A percentile compares a stretch with the other conserved stretches of the same genome.
Conservation (phyloP, 2,329 filamentous ascomycete genomes). For the Venturiaceae sp. region DNA sequence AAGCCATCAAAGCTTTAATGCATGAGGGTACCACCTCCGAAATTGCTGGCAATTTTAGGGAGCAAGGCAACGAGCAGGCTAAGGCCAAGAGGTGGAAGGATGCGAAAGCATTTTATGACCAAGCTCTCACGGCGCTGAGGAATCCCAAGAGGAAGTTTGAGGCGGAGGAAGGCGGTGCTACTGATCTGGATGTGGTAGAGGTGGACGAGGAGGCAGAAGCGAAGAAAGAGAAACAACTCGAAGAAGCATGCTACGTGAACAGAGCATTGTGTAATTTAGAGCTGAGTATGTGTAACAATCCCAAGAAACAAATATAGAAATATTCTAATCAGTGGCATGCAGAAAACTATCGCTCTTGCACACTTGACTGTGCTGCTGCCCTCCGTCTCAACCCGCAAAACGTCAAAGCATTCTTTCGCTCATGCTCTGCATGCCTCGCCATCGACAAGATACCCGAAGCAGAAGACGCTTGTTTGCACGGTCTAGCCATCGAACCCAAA, state of each 20-base stretch:
- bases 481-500: slow-evolving; percentile 58
- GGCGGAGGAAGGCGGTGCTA: slow-evolving; percentile 25
- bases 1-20: slow-evolving; percentile 79
- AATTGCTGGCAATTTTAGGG: slow-evolving; percentile 74
- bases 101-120: slow-evolving; percentile 84
- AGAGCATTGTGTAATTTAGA: slow-evolving; percentile 84
- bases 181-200: slow-evolving; percentile 37
- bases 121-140: slow-evolving; percentile 64
- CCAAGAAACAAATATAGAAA: slow-evolving; percentile 12
- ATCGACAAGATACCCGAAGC: slow-evolving; percentile 74
- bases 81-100: slow-evolving; percentile 63
- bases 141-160: slow-evolving; percentile 9
- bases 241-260: slow-evolving; percentile 76
- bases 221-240: slow-evolving; percentile 49
- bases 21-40: slow-evolving; percentile 88
- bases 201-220: slow-evolving; percentile 51
- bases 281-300: slow-evolving; percentile 44
- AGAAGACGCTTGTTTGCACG: slow-evolving; percentile 64
- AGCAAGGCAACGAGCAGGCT: slow-evolving; percentile 87
- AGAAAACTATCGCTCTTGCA: slow-evolving; percentile 82
- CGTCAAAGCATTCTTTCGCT: slow-evolving; percentile 86
- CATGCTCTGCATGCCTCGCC: slow-evolving; percentile 64
- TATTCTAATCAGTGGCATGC: neutral
- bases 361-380: slow-evolving; percentile 71
- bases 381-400: slow-evolving; percentile 71